Percentiles rank a stretch among this genome's conserved stretches.
Conservation (phyloP, 2,329 filamentous ascomycete species). For the Phyllosticta paracitricarpa region DNA sequence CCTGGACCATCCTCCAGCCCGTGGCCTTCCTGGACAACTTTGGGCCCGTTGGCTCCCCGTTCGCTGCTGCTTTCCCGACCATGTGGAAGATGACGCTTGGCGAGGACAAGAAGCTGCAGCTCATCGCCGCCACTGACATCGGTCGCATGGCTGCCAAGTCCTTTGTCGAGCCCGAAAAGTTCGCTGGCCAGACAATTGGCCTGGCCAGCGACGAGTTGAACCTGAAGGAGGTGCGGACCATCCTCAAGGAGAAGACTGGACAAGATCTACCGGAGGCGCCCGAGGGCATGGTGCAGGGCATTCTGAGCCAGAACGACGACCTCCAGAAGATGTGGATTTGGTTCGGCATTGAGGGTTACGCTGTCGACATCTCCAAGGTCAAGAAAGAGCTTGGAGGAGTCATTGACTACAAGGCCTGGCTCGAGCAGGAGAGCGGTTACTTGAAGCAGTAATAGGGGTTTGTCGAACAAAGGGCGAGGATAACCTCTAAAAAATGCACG, state of each 20-base stretch:
- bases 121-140: conserved; percentile 34
- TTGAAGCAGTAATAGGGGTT: background rate
- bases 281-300: conserved; percentile 21
- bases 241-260: conserved; percentile 36
- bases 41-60: conserved; percentile 30
- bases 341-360: conserved; percentile 35
- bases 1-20: conserved; percentile 50
- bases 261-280: conserved; percentile 31
- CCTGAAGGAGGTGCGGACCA: conserved; percentile 26
- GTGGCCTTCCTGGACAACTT: conserved; percentile 52
- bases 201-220: conserved; percentile 42
- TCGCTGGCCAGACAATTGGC: conserved; percentile 30
- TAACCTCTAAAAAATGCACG: background rate
- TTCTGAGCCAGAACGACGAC: conserved; percentile 30
- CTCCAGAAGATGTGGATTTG: conserved; percentile 37
- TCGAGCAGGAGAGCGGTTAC: conserved; percentile 35
- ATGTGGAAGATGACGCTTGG: conserved; percentile 22
- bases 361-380: conserved; percentile 32
- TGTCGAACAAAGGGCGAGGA: background rate
- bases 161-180: conserved; percentile 34
- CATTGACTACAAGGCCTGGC: conserved; percentile 36
- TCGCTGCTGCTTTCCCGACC: conserved; percentile 24
- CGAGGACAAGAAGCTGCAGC: conserved; percentile 23
- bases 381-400: conserved; percentile 28
- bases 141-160: conserved; percentile 39